Evolutionary conservation across 495 filamentous ascomycete species (phyloP).

Genomic region (Annulohypoxylon stygium): DNA sequence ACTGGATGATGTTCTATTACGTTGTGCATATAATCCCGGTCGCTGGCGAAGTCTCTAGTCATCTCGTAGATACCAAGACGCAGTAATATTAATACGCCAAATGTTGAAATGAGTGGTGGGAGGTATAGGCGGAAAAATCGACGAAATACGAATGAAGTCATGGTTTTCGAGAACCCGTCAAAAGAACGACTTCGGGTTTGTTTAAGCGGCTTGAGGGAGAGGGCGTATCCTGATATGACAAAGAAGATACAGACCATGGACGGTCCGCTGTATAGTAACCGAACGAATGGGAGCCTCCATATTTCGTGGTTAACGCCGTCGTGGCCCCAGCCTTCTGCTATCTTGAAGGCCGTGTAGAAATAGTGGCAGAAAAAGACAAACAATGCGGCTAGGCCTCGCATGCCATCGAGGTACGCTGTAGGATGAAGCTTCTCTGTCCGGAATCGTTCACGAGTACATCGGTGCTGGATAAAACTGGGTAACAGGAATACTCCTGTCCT

Average conservation of each 20-base stretch:
- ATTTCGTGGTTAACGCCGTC: conserved; percentile 54
- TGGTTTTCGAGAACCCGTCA: conserved; percentile 52
- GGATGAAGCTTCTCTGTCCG: conserved; percentile 49
- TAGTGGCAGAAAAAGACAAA: conserved; percentile 70
- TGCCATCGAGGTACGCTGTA: conserved; percentile 70
- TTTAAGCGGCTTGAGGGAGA: conserved; percentile 74
- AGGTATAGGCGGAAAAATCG: conserved; percentile 75
- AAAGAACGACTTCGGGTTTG: conserved; percentile 63
- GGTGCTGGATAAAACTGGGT: conserved; percentile 56
- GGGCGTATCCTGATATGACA: conserved; percentile 79
- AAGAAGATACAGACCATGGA: conserved; percentile 83
- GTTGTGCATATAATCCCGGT: conserved; percentile 54
- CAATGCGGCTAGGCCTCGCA: conserved; percentile 70
- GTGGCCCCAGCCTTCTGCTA: conserved; percentile 58
- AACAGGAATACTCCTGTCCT: conserved; percentile 53
- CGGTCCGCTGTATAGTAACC: conserved; percentile 74
- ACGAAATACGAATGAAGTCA: conserved; percentile 75
- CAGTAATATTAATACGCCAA: conserved; percentile 69
- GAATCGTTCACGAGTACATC: conserved; percentile 41
- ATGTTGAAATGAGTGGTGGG: conserved; percentile 70
- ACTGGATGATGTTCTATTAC: conserved; percentile 59
- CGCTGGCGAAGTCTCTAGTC: conserved; percentile 57
- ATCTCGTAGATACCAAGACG: conserved; percentile 63
- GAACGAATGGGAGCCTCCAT: conserved; percentile 74
- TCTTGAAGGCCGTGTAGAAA: conserved; percentile 59